Percentiles rank a stretch among this genome's conserved stretches.
These are phyloP conservation scores for Eremothecium cymbalariae DNA, from an alignment of 1,139 yeast genomes.

Conservation along the genomic window DNA sequence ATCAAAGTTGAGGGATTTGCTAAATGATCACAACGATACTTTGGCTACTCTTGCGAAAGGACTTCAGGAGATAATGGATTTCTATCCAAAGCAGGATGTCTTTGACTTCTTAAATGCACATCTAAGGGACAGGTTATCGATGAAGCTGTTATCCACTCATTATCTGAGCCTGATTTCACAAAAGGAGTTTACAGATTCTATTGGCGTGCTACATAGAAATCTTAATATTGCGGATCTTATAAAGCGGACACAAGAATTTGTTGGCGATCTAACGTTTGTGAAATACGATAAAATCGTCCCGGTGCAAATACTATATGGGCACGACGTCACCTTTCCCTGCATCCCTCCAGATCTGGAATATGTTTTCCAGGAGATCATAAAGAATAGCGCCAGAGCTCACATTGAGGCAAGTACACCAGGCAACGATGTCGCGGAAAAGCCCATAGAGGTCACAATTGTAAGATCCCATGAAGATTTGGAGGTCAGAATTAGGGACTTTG, in stretches of 20 bases:
- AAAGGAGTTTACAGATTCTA: slow-evolving; percentile 30
- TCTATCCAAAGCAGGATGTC: slow-evolving; percentile 44
- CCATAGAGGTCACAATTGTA: slow-evolving; percentile 63
- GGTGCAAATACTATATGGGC: slow-evolving; percentile 48
- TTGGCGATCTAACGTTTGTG: slow-evolving; percentile 71
- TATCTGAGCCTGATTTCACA: slow-evolving; percentile 54
- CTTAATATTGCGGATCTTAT: slow-evolving; percentile 56
- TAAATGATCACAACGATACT: slow-evolving; percentile 75
- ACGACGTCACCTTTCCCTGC: slow-evolving; percentile 54
- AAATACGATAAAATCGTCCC: slow-evolving; percentile 71
- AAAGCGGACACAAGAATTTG: slow-evolving; percentile 58
- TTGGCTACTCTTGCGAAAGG: slow-evolving; percentile 76
- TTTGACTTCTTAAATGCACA: slow-evolving; percentile 66
- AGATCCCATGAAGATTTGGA: slow-evolving; percentile 40
- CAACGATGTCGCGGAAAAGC: slow-evolving; percentile 37
- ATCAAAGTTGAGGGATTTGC: slow-evolving; percentile 46
- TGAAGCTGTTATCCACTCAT: slow-evolving; percentile 79
- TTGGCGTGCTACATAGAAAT: slow-evolving; percentile 65
- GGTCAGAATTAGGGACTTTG: slow-evolving; percentile 73
- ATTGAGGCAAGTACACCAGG: slow-evolving; percentile 48
- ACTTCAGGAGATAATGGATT: slow-evolving; percentile 59
- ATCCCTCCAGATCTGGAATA: slow-evolving; percentile 84
- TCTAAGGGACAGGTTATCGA: slow-evolving; percentile 72
- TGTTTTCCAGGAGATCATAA: slow-evolving; percentile 75
- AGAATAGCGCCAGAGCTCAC: slow-evolving; percentile 80